These are phyloP conservation scores for Ophiosphaerella herpotricha DNA, from an alignment of 2,329 filamentous ascomycete genomes.

Conservation along the genomic window DNA sequence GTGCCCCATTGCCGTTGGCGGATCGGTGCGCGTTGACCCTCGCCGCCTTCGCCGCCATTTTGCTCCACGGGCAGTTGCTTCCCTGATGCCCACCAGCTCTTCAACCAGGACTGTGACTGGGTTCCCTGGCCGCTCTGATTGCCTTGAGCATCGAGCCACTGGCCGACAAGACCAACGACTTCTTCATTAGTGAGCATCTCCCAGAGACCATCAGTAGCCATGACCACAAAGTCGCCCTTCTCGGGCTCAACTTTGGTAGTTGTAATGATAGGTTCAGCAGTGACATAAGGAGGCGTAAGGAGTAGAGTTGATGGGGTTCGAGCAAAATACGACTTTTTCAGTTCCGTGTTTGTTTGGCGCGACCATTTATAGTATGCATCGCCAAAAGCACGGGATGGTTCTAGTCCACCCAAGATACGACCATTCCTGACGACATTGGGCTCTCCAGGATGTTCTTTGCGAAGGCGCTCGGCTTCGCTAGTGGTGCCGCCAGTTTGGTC, in stretches of 20 bases:
- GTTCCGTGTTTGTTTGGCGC: conserved; percentile 77
- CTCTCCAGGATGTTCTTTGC: conserved; percentile 86
- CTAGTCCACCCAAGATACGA: conserved; percentile 86
- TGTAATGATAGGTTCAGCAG: conserved; percentile 91
- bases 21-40: conserved; percentile 85
- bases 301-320: conserved; percentile 75
- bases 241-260: conserved; percentile 89
- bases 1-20: conserved; percentile 89
- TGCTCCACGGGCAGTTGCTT: conserved; percentile 77
- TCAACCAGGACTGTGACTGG: conserved; percentile 65
- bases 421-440: conserved; percentile 86
- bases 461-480: conserved; percentile 80
- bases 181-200: conserved; percentile 99
- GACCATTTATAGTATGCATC: conserved; percentile 98
- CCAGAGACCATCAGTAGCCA: conserved; percentile 97
- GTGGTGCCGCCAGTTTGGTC: conserved; percentile 93
- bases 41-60: conserved; percentile 52
- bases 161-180: conserved; percentile 92
- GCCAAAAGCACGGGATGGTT: conserved; percentile 92
- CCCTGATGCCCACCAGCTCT: conserved; percentile 67
- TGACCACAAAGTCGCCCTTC: conserved; percentile 91
- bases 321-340: conserved; percentile 87
- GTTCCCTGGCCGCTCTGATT: conserved; percentile 43
- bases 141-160: conserved; percentile 87
- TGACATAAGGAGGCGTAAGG: conserved; percentile 94